Evolutionary conservation across 1,139 yeast species (phyloP).

Genomic region (Yamadazyma triangularis): DNA sequence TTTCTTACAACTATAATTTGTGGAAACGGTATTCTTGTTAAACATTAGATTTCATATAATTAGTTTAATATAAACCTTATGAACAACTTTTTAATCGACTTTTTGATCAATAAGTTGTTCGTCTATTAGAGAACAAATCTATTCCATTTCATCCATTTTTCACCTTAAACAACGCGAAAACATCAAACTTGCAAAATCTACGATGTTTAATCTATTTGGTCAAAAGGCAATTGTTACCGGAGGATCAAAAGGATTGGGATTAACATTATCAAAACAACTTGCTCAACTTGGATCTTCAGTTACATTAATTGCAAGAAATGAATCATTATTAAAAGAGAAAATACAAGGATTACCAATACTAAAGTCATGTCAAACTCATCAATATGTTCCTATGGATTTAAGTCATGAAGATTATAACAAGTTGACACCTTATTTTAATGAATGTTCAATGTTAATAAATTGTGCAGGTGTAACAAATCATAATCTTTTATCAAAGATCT

Average conservation of each 20-base stretch:
- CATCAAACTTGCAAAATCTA: too few relatives aligned
- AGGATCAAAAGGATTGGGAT: slow-evolving; percentile 82
- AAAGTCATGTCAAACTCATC: slow-evolving; percentile 31
- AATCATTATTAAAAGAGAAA: slow-evolving; percentile 28
- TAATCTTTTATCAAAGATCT: slow-evolving; percentile 46
- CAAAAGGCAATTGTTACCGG: slow-evolving; percentile 70
- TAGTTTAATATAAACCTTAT: too few relatives aligned
- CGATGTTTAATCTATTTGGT: too few relatives aligned
- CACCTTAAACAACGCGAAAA: too few relatives aligned
- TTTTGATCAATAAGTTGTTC: too few relatives aligned
- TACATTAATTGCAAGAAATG: slow-evolving; percentile 57
- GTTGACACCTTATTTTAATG: slow-evolving; percentile 11
- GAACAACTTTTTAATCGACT: too few relatives aligned
- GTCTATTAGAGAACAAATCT: too few relatives aligned
- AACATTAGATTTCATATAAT: too few relatives aligned
- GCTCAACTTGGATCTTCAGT: slow-evolving; percentile 61
- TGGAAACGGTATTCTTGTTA: too few relatives aligned
- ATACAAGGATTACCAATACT: slow-evolving; percentile 28
- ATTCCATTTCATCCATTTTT: too few relatives aligned
- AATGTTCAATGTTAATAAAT: slow-evolving; percentile 51
- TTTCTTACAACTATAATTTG: too few relatives aligned
- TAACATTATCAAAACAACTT: slow-evolving; percentile 54
- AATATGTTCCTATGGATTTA: slow-evolving; percentile 50
- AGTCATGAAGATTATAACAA: slow-evolving; percentile 2
- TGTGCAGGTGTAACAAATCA: slow-evolving; percentile 81